These are phyloP conservation scores for Ilex asprella DNA, from an alignment of 257 asterid species.

Conservation along the genomic window DNA sequence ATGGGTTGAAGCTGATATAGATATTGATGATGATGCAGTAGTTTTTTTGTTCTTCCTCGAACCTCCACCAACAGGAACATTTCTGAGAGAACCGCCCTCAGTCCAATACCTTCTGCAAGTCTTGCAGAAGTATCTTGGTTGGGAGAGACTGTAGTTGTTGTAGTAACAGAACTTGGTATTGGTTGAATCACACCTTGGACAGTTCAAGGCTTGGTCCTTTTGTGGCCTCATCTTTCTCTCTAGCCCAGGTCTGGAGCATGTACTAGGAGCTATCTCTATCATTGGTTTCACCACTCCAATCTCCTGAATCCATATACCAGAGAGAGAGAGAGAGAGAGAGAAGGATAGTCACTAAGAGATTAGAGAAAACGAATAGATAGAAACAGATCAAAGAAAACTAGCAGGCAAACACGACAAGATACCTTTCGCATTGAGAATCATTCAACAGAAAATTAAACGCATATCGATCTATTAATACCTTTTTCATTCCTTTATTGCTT, in stretches of 20 bases:
- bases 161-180: constrained; percentile 79
- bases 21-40: constrained; percentile 4
- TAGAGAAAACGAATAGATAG: constrained; percentile 2
- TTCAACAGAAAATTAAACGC: neutral
- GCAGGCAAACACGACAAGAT: neutral
- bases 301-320: constrained; percentile 35
- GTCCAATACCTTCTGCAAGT: constrained; percentile 82
- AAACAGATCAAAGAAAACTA: too few relatives aligned
- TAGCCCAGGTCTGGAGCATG: constrained; percentile 24
- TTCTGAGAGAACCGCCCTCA: constrained; percentile 72
- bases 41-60: constrained; percentile 55
- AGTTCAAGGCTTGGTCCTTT: constrained; percentile 44
- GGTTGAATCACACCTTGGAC: constrained; percentile 70
- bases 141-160: constrained; percentile 77
- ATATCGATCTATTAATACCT: constrained; percentile 13
- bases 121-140: constrained; percentile 82
- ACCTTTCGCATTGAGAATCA: constrained; percentile 7
- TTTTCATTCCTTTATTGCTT: constrained; percentile 17
- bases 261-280: constrained; percentile 31
- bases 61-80: constrained; percentile 78
- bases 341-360: neutral
- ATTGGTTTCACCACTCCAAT: constrained; percentile 34
- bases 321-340: too few relatives aligned
- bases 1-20: constrained; percentile 17
- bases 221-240: constrained; percentile 57